phyloP scores from a whole-genome alignment of 192 early-diverging fungal genomes.

The Chytriomyces sp. region DNA sequence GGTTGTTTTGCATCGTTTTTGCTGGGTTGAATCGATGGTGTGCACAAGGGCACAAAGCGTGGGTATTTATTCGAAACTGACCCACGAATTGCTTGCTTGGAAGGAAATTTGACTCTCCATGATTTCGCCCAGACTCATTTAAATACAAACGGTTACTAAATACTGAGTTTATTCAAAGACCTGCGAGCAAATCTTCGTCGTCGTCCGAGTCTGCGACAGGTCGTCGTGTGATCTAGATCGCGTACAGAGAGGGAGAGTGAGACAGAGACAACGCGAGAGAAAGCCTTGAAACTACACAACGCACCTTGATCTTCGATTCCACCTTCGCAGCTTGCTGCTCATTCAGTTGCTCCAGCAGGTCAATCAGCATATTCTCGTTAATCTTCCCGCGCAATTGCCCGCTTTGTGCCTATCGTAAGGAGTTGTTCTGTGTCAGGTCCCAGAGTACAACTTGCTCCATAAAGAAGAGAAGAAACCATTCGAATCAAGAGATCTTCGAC shows the following conservation, averaged over 20 bases:
- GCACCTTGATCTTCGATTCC: conserved; percentile 79
- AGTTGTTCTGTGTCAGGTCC: background rate
- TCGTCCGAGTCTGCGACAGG: conserved; percentile 44
- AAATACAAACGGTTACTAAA: background rate
- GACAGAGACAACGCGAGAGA: background rate
- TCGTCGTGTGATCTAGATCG: conserved; percentile 39
- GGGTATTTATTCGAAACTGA: background rate
- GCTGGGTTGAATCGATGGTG: background rate
- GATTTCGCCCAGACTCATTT: background rate
- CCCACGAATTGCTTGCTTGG: background rate
- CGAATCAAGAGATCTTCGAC: conserved; percentile 90
- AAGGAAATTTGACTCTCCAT: background rate
- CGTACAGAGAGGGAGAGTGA: background rate
- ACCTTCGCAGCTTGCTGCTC: conserved; percentile 60
- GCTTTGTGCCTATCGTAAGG: conserved; percentile 59
- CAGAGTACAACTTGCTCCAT: background rate
- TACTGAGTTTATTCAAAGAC: conserved; percentile 15
- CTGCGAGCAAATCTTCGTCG: conserved; percentile 48
- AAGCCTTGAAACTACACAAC: conserved; percentile 1
- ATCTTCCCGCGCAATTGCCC: conserved; percentile 84
- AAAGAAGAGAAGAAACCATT: conserved; percentile 58
- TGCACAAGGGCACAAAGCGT: background rate
- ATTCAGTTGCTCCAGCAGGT: conserved; percentile 82
- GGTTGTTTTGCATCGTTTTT: background rate
- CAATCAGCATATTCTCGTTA: conserved; percentile 83